phyloP scores from a whole-genome alignment of 805 yeast genomes.

The Zygosaccharomyces bailii region DNA sequence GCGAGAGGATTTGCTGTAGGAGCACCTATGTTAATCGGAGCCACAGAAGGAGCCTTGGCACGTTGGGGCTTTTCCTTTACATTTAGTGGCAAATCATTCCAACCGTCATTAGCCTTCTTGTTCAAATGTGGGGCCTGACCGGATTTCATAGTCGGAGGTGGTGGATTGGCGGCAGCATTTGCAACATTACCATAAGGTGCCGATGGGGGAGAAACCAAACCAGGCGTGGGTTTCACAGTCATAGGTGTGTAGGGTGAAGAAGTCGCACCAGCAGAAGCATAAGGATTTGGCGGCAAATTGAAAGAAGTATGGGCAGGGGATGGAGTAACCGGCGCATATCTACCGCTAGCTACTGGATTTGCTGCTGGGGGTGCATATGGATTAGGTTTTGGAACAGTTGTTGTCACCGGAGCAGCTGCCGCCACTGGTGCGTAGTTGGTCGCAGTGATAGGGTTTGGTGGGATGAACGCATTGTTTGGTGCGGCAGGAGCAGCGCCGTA shows the following conservation, averaged over 20 bases:
- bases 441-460: slow-evolving; percentile 1
- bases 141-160: slow-evolving; percentile 37
- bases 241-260: slow-evolving; percentile 28
- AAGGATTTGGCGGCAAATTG: slow-evolving; percentile 30
- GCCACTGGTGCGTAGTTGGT: slow-evolving; percentile 6
- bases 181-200: slow-evolving; percentile 45
- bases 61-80: slow-evolving; percentile 33
- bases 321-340: slow-evolving; percentile 15
- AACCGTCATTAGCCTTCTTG: slow-evolving; percentile 37
- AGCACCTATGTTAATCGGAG: slow-evolving; percentile 25
- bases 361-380: slow-evolving; percentile 23
- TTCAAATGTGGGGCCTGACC: slow-evolving; percentile 38
- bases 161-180: slow-evolving; percentile 35
- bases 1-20: slow-evolving; percentile 12
- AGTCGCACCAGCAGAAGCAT: slow-evolving; percentile 27
- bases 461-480: background rate
- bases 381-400: slow-evolving; percentile 10
- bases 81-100: slow-evolving; percentile 37
- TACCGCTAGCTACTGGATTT: slow-evolving; percentile 31
- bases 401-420: slow-evolving; percentile 7
- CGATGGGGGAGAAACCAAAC: slow-evolving; percentile 21
- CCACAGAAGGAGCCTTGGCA: slow-evolving; percentile 39
- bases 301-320: slow-evolving; percentile 10
- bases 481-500: too few relatives aligned
- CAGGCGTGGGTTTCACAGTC: slow-evolving; percentile 28